Evolutionary conservation across 495 filamentous ascomycete genomes (phyloP), one percentile per base, ranked within the genome.

Genomic region (Sporormia fimetaria): DNA sequence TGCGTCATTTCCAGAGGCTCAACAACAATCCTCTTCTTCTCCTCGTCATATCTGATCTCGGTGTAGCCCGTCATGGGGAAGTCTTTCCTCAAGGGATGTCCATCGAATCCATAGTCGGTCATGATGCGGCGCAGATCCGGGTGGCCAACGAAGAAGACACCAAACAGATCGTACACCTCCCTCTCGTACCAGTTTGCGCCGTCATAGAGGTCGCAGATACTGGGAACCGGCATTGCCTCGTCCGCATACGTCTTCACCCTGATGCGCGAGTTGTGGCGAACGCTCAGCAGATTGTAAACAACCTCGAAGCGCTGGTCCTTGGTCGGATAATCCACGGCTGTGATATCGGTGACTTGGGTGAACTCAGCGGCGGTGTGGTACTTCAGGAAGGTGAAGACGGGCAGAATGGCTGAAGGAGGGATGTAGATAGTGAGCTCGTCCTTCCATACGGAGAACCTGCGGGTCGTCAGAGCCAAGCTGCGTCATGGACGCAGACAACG

Each of bases 31-130:
- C 92, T 74, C 75, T 99, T 96, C 81, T 96, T 99, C 75, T 96
- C 92, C 63, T 99, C 92, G 56, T 95, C 88, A 55, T 86, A 99
- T 45, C 92, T 71, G 36, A 99, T 80, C 74, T 99, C 92, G 37
- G 92, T 99, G 68, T 99, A 99, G 26, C 92, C 92, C 15, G 92
- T 96, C 61, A 96, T 66, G 21, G 92, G 92, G 64, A 99, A 99
- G 57, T 99, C 92, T 65, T 99, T 99, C 59, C 92, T 71, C 57
- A 99, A 66, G 6, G 92, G 92, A 68, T 96, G 88, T 15, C 92
- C 92, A 60, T 99, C 92, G 57, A 99, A 99, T 33, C 92, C 92
- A 63, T 99, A 99, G 58, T 99, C 92, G 27, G 92, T 99, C 88
- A 99, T 92, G 68, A 99, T 96, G 51, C 92, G 78, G 56, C 92